These are phyloP conservation scores for Metschnikowia peoriensis DNA, from an alignment of 805 yeast genomes.

Conservation along the genomic window DNA sequence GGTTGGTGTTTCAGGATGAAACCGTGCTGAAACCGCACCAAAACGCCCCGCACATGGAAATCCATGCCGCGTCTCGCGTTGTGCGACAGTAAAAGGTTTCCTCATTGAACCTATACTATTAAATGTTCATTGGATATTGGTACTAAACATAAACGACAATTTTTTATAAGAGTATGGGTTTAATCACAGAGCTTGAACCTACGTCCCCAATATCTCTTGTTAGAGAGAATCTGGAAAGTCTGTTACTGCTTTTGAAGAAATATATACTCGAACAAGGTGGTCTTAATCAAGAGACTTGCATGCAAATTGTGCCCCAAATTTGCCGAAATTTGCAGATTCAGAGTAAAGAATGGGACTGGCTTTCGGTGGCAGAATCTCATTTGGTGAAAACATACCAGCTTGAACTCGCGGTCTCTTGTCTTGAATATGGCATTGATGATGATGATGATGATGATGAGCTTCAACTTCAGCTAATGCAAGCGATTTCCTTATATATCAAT, in stretches of 20 bases:
- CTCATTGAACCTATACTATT: too few relatives aligned
- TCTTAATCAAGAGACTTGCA: not conserved
- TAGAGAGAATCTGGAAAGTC: conserved; percentile 5
- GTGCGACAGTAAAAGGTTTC: not conserved
- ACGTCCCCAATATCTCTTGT: conserved; percentile 3
- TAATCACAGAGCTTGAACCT: not conserved
- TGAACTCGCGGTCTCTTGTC: conserved; percentile 8
- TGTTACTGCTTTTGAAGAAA: conserved; percentile 2
- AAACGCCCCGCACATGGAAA: not conserved
- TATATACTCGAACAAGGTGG: not conserved
- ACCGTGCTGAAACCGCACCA: not conserved
- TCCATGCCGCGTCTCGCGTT: not conserved
- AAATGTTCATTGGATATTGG: too few relatives aligned
- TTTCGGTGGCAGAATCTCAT: not conserved
- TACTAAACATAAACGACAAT: too few relatives aligned
- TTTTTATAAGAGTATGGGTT: conserved; percentile 1
- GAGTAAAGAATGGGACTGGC: conserved; percentile 8
- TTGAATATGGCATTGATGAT: conserved; percentile 2
- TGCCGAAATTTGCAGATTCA: not conserved
- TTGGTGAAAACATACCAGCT: not conserved
- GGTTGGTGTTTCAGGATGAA: not conserved
- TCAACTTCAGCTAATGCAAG: conserved; percentile 2
- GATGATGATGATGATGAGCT: conserved; percentile 6
- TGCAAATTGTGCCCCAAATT: not conserved
- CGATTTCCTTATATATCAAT: conserved; percentile 23